Evolutionary conservation across 2,329 filamentous ascomycete species (phyloP).

Genomic region (Apiospora koreana): DNA sequence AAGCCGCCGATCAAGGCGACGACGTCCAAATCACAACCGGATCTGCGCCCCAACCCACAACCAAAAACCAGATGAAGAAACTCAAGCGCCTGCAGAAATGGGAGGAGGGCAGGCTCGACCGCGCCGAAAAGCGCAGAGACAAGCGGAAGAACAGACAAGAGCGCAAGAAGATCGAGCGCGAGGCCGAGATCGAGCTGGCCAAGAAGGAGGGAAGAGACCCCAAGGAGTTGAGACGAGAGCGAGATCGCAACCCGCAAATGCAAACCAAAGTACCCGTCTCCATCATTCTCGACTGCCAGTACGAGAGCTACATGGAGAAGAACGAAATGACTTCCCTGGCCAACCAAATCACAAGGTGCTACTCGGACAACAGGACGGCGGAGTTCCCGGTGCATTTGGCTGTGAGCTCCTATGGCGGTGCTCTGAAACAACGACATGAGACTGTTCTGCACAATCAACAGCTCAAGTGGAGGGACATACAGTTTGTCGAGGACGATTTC

Average conservation of each 20-base stretch:
- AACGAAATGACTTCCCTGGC: conserved; percentile 82
- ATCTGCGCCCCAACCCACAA: conserved; percentile 15
- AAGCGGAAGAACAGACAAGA: conserved; percentile 50
- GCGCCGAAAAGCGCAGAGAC: conserved; percentile 52
- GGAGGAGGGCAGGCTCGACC: conserved; percentile 66
- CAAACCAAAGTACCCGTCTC: conserved; percentile 68
- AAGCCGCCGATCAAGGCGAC: conserved; percentile 35
- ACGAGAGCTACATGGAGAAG: conserved; percentile 86
- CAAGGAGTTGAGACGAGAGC: conserved; percentile 36
- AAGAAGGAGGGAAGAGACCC: conserved; percentile 45
- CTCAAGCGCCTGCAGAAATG: conserved; percentile 70
- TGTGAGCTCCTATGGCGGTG: conserved; percentile 76
- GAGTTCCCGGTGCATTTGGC: conserved; percentile 70
- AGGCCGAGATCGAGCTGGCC: conserved; percentile 49
- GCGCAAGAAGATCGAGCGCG: conserved; percentile 51
- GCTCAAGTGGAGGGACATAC: conserved; percentile 76
- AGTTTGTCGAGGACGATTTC: conserved; percentile 75
- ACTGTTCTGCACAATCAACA: conserved; percentile 71
- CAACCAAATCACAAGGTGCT: conserved; percentile 82
- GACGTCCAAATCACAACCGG: conserved; percentile 54
- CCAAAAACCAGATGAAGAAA: conserved; percentile 83
- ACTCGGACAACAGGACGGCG: conserved; percentile 80
- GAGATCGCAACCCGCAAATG: conserved; percentile 28
- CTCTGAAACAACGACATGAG: conserved; percentile 78
- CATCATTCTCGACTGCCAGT: conserved; percentile 87